phyloP scores from a whole-genome alignment of 768 basidiomycete genomes.

The Brasilioporus rufonigricans region DNA sequence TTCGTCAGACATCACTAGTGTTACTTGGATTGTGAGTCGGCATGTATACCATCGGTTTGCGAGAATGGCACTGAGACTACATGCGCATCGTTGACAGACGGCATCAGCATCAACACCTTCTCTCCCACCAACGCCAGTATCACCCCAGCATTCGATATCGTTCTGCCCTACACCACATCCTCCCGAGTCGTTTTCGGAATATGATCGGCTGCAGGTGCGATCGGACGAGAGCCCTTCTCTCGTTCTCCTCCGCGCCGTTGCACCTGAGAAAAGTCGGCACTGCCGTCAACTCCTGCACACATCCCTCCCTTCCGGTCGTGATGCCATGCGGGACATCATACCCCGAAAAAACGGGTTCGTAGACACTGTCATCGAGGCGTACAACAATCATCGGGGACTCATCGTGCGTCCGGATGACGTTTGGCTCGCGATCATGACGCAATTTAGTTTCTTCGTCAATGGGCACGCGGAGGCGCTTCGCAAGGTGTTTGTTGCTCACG shows the following conservation, averaged over 20 bases:
- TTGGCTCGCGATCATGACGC: slow-evolving; percentile 37
- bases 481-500: slow-evolving; percentile 27
- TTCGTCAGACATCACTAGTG: slow-evolving; percentile 2
- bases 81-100: slow-evolving; percentile 4
- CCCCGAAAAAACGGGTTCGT: slow-evolving; percentile 36
- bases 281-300: slow-evolving; percentile 30
- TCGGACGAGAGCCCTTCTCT: slow-evolving; percentile 19
- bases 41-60: not conserved
- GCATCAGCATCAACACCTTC: not conserved
- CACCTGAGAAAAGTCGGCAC: slow-evolving; percentile 19
- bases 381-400: slow-evolving; percentile 37
- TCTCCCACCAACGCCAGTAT: not conserved
- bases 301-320: slow-evolving; percentile 20
- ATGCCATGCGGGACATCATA: slow-evolving; percentile 27
- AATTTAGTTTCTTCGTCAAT: slow-evolving; percentile 42
- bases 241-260: slow-evolving; percentile 21
- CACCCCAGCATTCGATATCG: slow-evolving; percentile 13
- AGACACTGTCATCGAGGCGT: slow-evolving; percentile 33
- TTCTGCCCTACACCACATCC: slow-evolving; percentile 22
- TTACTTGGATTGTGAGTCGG: slow-evolving; percentile 19
- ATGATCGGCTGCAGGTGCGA: slow-evolving; percentile 26
- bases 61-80: not conserved
- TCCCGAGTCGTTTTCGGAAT: slow-evolving; percentile 31
- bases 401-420: slow-evolving; percentile 50
- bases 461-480: slow-evolving; percentile 35